Evolutionary conservation across 441 rosid species (phyloP).

Genomic region (Breynia disticha): DNA sequence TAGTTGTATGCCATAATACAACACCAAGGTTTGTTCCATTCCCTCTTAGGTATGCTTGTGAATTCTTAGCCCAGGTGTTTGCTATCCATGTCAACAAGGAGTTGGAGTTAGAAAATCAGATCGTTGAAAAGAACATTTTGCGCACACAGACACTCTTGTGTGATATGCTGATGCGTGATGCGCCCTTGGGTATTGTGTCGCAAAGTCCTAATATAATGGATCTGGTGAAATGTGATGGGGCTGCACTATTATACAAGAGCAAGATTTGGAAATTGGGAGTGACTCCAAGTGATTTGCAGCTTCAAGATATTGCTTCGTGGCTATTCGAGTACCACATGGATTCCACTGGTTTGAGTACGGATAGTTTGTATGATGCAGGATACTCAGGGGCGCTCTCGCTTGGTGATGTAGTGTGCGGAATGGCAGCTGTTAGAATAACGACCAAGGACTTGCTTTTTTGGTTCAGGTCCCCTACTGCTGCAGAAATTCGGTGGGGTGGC

Average conservation of each 20-base stretch:
- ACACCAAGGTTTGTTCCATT: slow-evolving; percentile 88
- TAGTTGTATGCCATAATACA: slow-evolving; percentile 86
- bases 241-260: slow-evolving; percentile 67
- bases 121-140: slow-evolving; percentile 77
- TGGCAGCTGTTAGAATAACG: slow-evolving; percentile 92
- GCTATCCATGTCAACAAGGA: slow-evolving; percentile 93
- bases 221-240: slow-evolving; percentile 94
- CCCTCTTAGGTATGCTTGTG: slow-evolving; percentile 95
- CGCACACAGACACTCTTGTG: slow-evolving; percentile 91
- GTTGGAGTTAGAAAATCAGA: slow-evolving; percentile 77
- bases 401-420: slow-evolving; percentile 75
- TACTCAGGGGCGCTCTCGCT: slow-evolving; percentile 60
- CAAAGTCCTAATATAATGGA: slow-evolving; percentile 87
- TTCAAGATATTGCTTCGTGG: slow-evolving; percentile 67
- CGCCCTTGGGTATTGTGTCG: slow-evolving; percentile 76
- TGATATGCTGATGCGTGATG: slow-evolving; percentile 92
- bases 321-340: slow-evolving; percentile 71
- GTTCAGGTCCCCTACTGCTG: slow-evolving; percentile 86
- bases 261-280: slow-evolving; percentile 60
- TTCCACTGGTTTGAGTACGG: slow-evolving; percentile 93
- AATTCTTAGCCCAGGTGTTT: slow-evolving; percentile 89
- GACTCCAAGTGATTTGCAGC: slow-evolving; percentile 63
- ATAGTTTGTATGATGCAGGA: slow-evolving; percentile 88
- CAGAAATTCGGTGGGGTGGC: slow-evolving; percentile 94
- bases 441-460: slow-evolving; percentile 74